These are phyloP conservation scores for Bothriochloa decipiens DNA, from an alignment of 176 grass and related monocot genomes.

Conservation along the genomic window DNA sequence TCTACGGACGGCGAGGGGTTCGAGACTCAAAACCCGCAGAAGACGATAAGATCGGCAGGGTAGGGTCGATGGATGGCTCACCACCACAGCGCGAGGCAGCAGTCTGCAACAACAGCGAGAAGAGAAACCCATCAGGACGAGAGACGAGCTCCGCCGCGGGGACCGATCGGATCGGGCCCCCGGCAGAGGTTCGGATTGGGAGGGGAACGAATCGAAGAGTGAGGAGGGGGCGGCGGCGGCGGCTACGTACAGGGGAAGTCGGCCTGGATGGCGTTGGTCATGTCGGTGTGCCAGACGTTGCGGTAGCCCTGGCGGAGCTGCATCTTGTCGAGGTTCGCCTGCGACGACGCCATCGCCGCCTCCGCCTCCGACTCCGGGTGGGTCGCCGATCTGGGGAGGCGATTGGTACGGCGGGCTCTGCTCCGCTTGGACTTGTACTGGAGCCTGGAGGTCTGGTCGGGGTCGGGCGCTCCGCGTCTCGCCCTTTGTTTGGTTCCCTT, in stretches of 20 bases:
- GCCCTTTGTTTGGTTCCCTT: not conserved
- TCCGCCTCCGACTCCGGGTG: not conserved
- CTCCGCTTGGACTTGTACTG: not conserved
- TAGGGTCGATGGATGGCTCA: conserved; percentile 49
- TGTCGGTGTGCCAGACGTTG: conserved; percentile 94
- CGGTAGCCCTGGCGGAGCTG: conserved; percentile 89
- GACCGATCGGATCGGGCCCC: not conserved
- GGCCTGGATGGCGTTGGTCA: conserved; percentile 68
- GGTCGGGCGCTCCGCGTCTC: not conserved
- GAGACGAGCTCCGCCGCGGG: not conserved
- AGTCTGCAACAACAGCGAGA: conserved; percentile 59
- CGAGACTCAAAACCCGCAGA: not conserved
- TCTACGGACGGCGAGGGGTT: not conserved
- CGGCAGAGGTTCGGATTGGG: not conserved
- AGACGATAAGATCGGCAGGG: not conserved
- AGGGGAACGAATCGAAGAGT: not conserved
- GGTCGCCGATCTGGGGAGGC: conserved; percentile 38
- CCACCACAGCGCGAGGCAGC: conserved; percentile 92
- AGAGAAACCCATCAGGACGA: not conserved
- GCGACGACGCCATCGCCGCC: conserved; percentile 62
- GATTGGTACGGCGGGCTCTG: not conserved
- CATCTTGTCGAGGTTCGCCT: conserved; percentile 84
- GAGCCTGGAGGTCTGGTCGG: not conserved
- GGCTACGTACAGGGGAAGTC: conserved; percentile 84
- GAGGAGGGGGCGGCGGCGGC: too few species aligned